A percentile compares a stretch with the other conserved stretches of the same genome.
Evolutionary conservation across 2,329 filamentous ascomycete genomes (phyloP).

Genomic region (Eurotiales sp.): DNA sequence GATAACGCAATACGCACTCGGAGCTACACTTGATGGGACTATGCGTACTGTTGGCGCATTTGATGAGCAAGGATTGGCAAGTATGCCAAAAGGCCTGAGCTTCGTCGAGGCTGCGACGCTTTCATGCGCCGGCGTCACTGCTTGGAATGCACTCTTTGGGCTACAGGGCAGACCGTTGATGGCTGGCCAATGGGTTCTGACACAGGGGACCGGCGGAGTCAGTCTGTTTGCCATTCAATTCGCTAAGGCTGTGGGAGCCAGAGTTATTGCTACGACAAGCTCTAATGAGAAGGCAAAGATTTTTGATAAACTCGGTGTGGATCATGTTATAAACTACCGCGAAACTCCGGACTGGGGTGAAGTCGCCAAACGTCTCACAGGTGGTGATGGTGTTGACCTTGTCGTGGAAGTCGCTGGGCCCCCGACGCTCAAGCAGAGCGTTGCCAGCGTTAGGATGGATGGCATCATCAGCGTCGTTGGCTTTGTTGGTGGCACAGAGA

Average conservation of each 20-base stretch:
- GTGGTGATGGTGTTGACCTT: slow-evolving; percentile 38
- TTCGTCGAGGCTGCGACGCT: slow-evolving; percentile 47
- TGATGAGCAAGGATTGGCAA: slow-evolving; percentile 47
- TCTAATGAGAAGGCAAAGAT: slow-evolving; percentile 47
- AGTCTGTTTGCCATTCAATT: slow-evolving; percentile 47
- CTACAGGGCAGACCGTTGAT: slow-evolving; percentile 36
- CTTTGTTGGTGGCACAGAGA: background rate
- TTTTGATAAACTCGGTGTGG: slow-evolving; percentile 48
- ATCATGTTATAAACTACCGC: slow-evolving; percentile 45
- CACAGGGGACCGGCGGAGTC: slow-evolving; percentile 54
- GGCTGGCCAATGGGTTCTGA: slow-evolving; percentile 45
- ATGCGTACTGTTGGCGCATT: slow-evolving; percentile 48
- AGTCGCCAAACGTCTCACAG: slow-evolving; percentile 37
- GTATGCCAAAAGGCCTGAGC: slow-evolving; percentile 44
- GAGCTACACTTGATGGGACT: slow-evolving; percentile 45
- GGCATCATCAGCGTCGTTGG: slow-evolving; percentile 41
- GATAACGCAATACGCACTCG: slow-evolving; percentile 26
- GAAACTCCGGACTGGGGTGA: slow-evolving; percentile 35
- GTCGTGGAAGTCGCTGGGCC: slow-evolving; percentile 40
- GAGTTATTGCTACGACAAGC: slow-evolving; percentile 57
- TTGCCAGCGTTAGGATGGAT: slow-evolving; percentile 34
- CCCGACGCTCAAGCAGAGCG: slow-evolving; percentile 38
- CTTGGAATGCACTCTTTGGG: slow-evolving; percentile 54
- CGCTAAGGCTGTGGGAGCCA: slow-evolving; percentile 49
- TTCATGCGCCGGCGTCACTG: slow-evolving; percentile 44